Evolutionary conservation across 1,139 yeast species (phyloP), one percentile per base, ranked within the genome.

Genomic region (Schwanniomyces etchellsii): DNA sequence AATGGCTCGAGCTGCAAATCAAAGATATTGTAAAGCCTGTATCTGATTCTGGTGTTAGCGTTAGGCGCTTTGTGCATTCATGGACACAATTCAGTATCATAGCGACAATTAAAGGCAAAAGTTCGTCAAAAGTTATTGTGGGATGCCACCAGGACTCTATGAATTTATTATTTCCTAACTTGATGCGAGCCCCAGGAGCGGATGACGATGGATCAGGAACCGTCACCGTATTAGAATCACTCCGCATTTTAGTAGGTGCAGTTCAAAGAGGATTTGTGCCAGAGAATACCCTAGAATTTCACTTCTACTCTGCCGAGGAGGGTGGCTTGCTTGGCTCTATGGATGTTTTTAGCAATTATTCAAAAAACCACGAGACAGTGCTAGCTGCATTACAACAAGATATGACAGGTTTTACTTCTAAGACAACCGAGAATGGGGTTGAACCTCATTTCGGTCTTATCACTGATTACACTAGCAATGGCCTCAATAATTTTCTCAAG

Each of bases 161-260:
- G 39, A 88, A 86, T 50, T 63, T 85, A 37, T 44, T 84, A 30
- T 67, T 84, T 36, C 95, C 95, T n/a, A 66, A 64, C 29, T 38
- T 78, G 14, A 50, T 81, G 44, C 70, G 75, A 28, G 88, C 96
- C 0, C 97, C 97, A 2, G 98, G 97, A 4, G 96, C 96, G 3
- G 97, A 89, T 53, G 98, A 89, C 48, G 86, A 89, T 52, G 95
- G 95, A 2, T 77, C 91, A 3, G 97, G 97, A 5, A 80, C 89
- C 3, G 79, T 81, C 5, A 82, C 95, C 3, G 71, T 73, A 26
- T 58, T 86, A 34, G 95, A 88, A 52, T 77, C 88, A 0, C 70
- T 88, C 45, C 71, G 93, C 38, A 55, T 83, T 7, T 57, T 83
- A 26, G 55, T 72, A 12, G 63, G 59, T 14, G 56, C 53, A 7